A percentile compares a stretch with the other conserved stretches of the same genome.
phyloP scores from a whole-genome alignment of 2,329 filamentous ascomycete species.

The Verticillium zaregamsianum region DNA sequence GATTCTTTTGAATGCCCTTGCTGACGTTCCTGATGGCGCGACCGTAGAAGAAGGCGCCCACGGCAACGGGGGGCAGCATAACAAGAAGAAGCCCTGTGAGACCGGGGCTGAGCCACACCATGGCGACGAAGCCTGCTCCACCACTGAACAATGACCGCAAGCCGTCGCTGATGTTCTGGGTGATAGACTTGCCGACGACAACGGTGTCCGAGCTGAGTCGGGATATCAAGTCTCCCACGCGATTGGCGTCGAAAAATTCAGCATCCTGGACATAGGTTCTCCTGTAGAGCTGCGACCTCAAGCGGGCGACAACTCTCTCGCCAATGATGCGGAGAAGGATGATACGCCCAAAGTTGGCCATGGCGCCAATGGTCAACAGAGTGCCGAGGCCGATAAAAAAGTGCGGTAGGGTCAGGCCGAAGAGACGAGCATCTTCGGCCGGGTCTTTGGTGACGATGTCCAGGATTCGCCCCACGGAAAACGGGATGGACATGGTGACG shows the following conservation, averaged over 20 bases:
- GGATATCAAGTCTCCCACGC: slow-evolving; percentile 93
- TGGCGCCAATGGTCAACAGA: slow-evolving; percentile 77
- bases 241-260: slow-evolving; percentile 97
- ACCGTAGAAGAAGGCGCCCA: slow-evolving; percentile 89
- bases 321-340: slow-evolving; percentile 91
- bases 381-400: slow-evolving; percentile 80
- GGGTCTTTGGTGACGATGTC: slow-evolving; percentile 79
- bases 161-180: slow-evolving; percentile 96
- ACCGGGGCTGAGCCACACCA: slow-evolving; percentile 93
- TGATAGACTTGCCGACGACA: slow-evolving; percentile 97
- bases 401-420: slow-evolving; percentile 79
- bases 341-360: slow-evolving; percentile 90
- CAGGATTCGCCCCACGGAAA: slow-evolving; percentile 92
- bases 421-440: slow-evolving; percentile 64
- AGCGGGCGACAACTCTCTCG: slow-evolving; percentile 85
- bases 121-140: slow-evolving; percentile 81
- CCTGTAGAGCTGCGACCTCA: slow-evolving; percentile 85
- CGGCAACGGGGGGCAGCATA: slow-evolving; percentile 85
- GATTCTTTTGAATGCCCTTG: slow-evolving; percentile 86
- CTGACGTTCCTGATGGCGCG: slow-evolving; percentile 84
- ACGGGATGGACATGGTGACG: slow-evolving; percentile 94
- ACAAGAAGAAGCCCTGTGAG: slow-evolving; percentile 81
- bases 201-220: slow-evolving; percentile 94
- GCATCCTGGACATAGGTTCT: slow-evolving; percentile 95
- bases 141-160: slow-evolving; percentile 86